Conservation (phyloP, 2,329 filamentous ascomycete genomes). For the Mycocentrospora acerina region DNA sequence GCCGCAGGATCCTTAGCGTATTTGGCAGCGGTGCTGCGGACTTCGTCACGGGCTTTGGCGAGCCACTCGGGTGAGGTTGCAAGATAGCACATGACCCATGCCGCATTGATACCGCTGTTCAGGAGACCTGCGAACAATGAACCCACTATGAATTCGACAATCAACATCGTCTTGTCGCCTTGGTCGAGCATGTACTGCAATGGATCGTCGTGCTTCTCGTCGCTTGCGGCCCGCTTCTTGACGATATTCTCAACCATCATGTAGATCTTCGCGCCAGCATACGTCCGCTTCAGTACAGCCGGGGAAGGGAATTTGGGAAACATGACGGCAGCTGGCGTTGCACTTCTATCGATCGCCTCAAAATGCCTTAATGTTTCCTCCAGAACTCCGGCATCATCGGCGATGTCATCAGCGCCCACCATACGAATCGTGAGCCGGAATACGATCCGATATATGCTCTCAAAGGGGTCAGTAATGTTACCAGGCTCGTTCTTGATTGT, state of each 20-base stretch:
- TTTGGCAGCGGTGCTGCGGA: slow-evolving; percentile 48
- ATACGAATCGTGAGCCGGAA: slow-evolving; percentile 61
- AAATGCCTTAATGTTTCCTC: slow-evolving; percentile 49
- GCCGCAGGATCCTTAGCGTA: slow-evolving; percentile 43
- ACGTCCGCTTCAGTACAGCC: slow-evolving; percentile 47
- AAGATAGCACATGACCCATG: slow-evolving; percentile 48
- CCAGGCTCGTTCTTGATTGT: slow-evolving; percentile 36
- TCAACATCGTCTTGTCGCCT: slow-evolving; percentile 48
- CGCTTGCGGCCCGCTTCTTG: slow-evolving; percentile 47
- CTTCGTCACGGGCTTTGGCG: slow-evolving; percentile 48
- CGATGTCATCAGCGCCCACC: slow-evolving; percentile 57
- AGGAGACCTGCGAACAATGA: slow-evolving; percentile 59
- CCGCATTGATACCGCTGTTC: slow-evolving; percentile 59
- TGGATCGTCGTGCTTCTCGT: slow-evolving; percentile 51
- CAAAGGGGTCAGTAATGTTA: slow-evolving; percentile 55
- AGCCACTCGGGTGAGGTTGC: slow-evolving; percentile 48
- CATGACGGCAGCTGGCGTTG: slow-evolving; percentile 51
- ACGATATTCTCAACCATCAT: slow-evolving; percentile 53
- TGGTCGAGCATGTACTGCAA: slow-evolving; percentile 57
- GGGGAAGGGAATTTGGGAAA: slow-evolving; percentile 55
- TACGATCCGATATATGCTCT: slow-evolving; percentile 55
- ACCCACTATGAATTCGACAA: slow-evolving; percentile 54
- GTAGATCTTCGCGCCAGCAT: slow-evolving; percentile 52
- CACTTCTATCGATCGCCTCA: slow-evolving; percentile 49
- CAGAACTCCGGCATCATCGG: slow-evolving; percentile 48